Evolutionary conservation across 805 yeast genomes (phyloP), one percentile per base, ranked within the genome.

Genomic region (Maudiozyma barnettii): DNA sequence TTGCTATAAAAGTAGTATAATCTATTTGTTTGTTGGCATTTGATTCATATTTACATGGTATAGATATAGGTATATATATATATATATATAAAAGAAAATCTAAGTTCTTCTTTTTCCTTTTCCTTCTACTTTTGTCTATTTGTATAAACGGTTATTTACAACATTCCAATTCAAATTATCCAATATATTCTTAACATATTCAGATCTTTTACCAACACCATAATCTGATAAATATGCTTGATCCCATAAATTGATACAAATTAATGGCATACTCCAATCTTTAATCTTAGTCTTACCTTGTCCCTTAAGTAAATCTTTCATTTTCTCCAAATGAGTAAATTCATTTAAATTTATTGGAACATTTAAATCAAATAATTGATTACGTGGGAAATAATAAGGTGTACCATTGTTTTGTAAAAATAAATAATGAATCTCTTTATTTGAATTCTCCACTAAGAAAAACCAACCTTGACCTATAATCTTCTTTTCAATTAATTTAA

Each of bases 221-320:
- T 82, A 91, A 66, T 93, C 98, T 23, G 76, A 69, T 41, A 88
- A 58, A 64, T 82, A 93, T n/a, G 96, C 87, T 53, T 81, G 78
- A 64, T 91, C 95, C 96, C 97, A 90, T 54, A 84, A 74, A 65
- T 81, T 87, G 53, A 89, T 73, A 44, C 81, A 84, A 54, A 93
- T 73, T 41, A 93, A 67, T 41, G 68, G 68, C 54, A 89, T 70
- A 21, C 80, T 74, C 69, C 75, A 78, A 62, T 83, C 90, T 54
- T 70, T 73, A 37, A 71, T 66, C 23, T 44, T 31, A 3, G 14
- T 19, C 12, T 14, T 18, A 33, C 30, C 74, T 33, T 33, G 36
- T 33, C 18, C 36, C 14, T 13, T 18, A 5, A 37, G 22, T 21
- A 71, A 61, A 45, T 73, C 65, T 47, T 71, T 71, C 47, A 78